Evolutionary conservation across 768 basidiomycete genomes (phyloP).

Genomic region (Trametes coccinea): DNA sequence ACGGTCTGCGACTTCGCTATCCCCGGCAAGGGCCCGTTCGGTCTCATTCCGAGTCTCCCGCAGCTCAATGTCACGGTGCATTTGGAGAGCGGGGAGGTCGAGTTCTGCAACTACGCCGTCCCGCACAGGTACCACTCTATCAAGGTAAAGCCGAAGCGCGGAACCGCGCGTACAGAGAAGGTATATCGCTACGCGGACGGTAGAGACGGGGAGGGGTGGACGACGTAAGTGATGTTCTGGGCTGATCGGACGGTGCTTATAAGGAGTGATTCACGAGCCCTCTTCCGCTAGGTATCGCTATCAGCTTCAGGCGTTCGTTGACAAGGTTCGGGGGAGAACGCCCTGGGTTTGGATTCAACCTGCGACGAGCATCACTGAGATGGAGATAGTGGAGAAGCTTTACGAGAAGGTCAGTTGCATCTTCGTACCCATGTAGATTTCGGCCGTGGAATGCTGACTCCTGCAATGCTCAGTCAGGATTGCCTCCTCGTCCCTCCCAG

Average conservation of each 20-base stretch:
- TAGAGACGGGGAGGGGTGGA: slow-evolving; percentile 49
- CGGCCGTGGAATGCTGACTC: slow-evolving; percentile 22
- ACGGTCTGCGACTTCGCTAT: slow-evolving; percentile 7
- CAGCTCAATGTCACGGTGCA: slow-evolving; percentile 32
- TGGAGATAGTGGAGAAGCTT: slow-evolving; percentile 14
- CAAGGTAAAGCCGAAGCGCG: slow-evolving; percentile 33
- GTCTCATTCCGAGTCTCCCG: slow-evolving; percentile 27
- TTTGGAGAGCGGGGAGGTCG: slow-evolving; percentile 39
- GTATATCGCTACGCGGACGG: slow-evolving; percentile 38
- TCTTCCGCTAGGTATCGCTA: slow-evolving; percentile 51
- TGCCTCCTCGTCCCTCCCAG: too few relatives aligned
- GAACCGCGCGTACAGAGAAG: slow-evolving; percentile 37
- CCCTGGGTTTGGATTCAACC: slow-evolving; percentile 41
- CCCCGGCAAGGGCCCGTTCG: slow-evolving; percentile 19
- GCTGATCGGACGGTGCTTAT: slow-evolving; percentile 40
- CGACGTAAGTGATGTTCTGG: slow-evolving; percentile 33
- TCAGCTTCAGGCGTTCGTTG: slow-evolving; percentile 59
- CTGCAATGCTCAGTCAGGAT: slow-evolving; percentile 34
- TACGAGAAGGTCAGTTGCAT: slow-evolving; percentile 7
- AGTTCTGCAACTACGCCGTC: slow-evolving; percentile 42
- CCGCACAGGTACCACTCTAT: slow-evolving; percentile 51
- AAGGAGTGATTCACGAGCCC: too few relatives aligned
- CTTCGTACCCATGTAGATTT: too few relatives aligned
- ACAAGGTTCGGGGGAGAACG: slow-evolving; percentile 45
- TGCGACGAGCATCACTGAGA: slow-evolving; percentile 4